Evolutionary conservation across 441 rosid species (phyloP).

Genomic region (Euphorbia schlechtendalii): DNA sequence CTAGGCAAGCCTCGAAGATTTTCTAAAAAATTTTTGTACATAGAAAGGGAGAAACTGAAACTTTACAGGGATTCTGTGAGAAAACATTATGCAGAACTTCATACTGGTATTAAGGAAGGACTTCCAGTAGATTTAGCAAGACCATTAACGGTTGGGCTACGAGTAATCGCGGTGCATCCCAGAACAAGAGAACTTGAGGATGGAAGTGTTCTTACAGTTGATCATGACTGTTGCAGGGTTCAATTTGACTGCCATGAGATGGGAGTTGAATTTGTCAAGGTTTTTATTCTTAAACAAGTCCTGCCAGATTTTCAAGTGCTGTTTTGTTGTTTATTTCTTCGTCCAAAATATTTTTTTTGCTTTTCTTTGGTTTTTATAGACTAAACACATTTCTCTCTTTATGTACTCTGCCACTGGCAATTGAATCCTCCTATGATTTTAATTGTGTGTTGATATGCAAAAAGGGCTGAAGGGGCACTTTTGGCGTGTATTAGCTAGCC

Average conservation of each 20-base stretch:
- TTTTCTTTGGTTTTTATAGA: too few relatives aligned
- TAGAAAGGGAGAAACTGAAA: slow-evolving; percentile 78
- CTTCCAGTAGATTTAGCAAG: slow-evolving; percentile 93
- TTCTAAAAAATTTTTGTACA: slow-evolving; percentile 69
- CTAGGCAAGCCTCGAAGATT: slow-evolving; percentile 98
- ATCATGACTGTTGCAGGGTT: slow-evolving; percentile 78
- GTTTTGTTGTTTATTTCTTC: background rate
- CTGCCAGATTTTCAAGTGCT: slow-evolving; percentile 8
- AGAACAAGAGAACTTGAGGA: slow-evolving; percentile 79
- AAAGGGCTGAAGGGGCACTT: background rate
- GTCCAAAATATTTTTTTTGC: too few relatives aligned
- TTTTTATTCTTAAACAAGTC: slow-evolving; percentile 25
- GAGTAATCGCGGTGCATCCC: slow-evolving; percentile 86
- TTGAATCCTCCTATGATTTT: background rate
- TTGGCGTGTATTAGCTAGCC: background rate
- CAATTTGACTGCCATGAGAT: slow-evolving; percentile 78
- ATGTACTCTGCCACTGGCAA: background rate
- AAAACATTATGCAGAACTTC: slow-evolving; percentile 76
- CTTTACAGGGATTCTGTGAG: slow-evolving; percentile 90
- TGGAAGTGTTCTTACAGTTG: slow-evolving; percentile 89
- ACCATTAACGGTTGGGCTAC: slow-evolving; percentile 86
- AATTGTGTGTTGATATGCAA: background rate
- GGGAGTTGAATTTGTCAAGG: slow-evolving; percentile 90
- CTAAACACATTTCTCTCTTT: background rate
- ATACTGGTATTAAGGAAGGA: slow-evolving; percentile 69